Evolutionary conservation across 1,284 basidiomycete genomes (phyloP).

Genomic region (Heterobasidion parviporum): DNA sequence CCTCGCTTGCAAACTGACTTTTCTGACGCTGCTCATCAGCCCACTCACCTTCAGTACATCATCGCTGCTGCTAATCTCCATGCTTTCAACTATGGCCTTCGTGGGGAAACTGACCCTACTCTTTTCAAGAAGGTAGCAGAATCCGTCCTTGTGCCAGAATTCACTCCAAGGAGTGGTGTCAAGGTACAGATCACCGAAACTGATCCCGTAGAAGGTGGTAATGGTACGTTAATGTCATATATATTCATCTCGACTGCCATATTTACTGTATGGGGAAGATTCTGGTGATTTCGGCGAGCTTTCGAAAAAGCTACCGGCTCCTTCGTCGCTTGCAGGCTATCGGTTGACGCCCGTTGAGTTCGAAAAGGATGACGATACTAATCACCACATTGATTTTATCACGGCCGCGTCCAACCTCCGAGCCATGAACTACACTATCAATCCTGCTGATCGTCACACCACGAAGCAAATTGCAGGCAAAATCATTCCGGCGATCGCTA

Average conservation of each 20-base stretch:
- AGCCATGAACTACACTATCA: conserved; percentile 93
- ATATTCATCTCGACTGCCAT: conserved; percentile 8
- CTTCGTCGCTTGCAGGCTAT: conserved; percentile 90
- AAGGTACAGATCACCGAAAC: conserved; percentile 95
- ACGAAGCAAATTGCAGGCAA: conserved; percentile 99
- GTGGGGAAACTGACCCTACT: conserved; percentile 77
- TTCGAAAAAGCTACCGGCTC: conserved; percentile 68
- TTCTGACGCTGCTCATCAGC: conserved; percentile 32
- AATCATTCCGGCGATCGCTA: conserved; percentile 99
- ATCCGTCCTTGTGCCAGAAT: conserved; percentile 87
- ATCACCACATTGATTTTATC: conserved; percentile 99
- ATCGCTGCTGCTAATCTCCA: conserved; percentile 94
- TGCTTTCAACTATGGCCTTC: conserved; percentile 96
- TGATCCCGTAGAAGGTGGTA: conserved; percentile 65
- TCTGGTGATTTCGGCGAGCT: conserved; percentile 51
- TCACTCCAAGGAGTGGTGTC: conserved; percentile 86
- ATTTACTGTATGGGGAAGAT: conserved; percentile 23
- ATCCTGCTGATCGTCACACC: conserved; percentile 82
- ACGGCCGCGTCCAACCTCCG: conserved; percentile 97
- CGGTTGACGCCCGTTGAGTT: conserved; percentile 94
- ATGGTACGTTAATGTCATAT: conserved; percentile 21
- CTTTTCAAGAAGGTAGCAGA: conserved; percentile 84
- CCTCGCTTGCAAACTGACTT: conserved; percentile 1
- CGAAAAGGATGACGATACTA: conserved; percentile 98
- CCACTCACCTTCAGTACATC: conserved; percentile 85